Evolutionary conservation across 106 monocot genomes (phyloP), one percentile per base, ranked within the genome.

Genomic region (Phalaenopsis aphrodite): DNA sequence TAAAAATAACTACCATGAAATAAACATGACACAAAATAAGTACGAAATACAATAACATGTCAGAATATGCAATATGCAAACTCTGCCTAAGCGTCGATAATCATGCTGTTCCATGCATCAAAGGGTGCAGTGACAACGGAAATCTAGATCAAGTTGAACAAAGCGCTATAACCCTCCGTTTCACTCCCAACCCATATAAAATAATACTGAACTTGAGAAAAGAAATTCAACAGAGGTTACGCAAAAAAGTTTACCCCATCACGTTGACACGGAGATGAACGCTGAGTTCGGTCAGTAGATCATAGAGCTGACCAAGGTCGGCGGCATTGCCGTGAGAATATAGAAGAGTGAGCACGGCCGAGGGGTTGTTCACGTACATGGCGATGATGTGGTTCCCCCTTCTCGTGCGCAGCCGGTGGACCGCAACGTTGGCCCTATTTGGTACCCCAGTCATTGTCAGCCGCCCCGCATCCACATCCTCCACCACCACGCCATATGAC

Each of bases 311-410:
- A 10, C 91, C 95, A 14, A 95, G 78, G 57, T 95, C 95, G 14
- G 95, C 90, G 5, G 95, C 95, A 79, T 95, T 95, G 23, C 95
- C 95, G 49, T 95, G 95, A 16, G 95, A 95, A 76, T 93, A 93
- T 8, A 95, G 86, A 57, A 95, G 41, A 37, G 93, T 88, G 23
- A 95, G 72, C 81, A 56, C 86, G 52, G 87, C 87, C 42, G 74
- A 55, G 11, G 87, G 85, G 52, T 84, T 89, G 76, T 77, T 85
- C 24, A 95, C 82, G 56, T 84, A 85, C 85, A 93, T 56, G 8
- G 86, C 82, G 6, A 95, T 88, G 82, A 95, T 87, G 81, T 91
- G 88, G 38, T 39, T 89, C 49, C 90, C 88, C 76, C 79, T 80
- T 67, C 74, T 84, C 4, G 95, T 95, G 75, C 73, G 69, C 73